phyloP scores from a whole-genome alignment of 2,329 filamentous ascomycete species.

The Epichloe hybrida region DNA sequence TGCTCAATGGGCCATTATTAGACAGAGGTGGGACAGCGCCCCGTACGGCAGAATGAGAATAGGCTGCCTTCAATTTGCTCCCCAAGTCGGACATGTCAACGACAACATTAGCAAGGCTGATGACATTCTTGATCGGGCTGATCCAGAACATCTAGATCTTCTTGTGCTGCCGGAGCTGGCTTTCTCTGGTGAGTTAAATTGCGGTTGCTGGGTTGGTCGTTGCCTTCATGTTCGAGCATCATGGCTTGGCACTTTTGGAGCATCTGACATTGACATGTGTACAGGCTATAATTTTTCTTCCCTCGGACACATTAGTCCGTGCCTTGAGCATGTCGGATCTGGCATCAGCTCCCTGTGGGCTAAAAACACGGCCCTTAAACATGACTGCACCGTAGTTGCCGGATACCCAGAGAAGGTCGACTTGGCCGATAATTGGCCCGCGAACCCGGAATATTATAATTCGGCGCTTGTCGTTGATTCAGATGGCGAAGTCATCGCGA shows the following conservation, averaged over 20 bases:
- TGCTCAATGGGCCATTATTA: neutral
- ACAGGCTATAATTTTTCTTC: constrained; percentile 67
- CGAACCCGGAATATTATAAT: constrained; percentile 41
- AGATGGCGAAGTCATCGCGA: constrained; percentile 45
- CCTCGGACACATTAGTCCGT: constrained; percentile 51
- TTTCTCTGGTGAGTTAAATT: constrained; percentile 45
- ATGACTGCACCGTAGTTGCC: constrained; percentile 53
- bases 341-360: constrained; percentile 64
- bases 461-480: constrained; percentile 38
- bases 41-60: constrained; percentile 44
- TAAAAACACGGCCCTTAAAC: constrained; percentile 47
- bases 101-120: constrained; percentile 60
- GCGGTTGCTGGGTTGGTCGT: too few species aligned
- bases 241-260: neutral
- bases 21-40: neutral
- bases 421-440: constrained; percentile 33
- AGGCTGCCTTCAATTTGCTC: constrained; percentile 58
- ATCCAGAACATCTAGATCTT: constrained; percentile 47
- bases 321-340: constrained; percentile 49
- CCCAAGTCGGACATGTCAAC: constrained; percentile 54
- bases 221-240: too few species aligned
- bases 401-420: constrained; percentile 65
- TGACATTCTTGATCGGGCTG: constrained; percentile 40
- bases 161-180: constrained; percentile 65
- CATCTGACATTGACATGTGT: neutral